A percentile compares a stretch with the other conserved stretches of the same genome.
phyloP scores from a whole-genome alignment of 2,329 filamentous ascomycete genomes.

The Phyllosticta capitalensis region DNA sequence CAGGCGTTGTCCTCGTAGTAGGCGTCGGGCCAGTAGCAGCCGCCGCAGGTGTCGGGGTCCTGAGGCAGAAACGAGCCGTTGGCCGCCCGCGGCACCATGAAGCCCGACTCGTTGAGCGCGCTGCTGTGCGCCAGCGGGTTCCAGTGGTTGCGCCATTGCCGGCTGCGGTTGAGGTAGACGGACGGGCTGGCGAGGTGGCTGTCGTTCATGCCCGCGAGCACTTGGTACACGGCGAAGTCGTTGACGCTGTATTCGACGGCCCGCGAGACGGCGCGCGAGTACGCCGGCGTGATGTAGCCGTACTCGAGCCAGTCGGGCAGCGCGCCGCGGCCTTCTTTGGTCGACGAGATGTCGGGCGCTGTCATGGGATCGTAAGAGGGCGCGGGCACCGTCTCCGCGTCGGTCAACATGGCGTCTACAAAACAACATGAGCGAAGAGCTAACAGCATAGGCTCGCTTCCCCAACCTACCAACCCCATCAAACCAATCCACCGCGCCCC shows the following conservation, averaged over 20 bases:
- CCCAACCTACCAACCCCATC: slow-evolving; percentile 19
- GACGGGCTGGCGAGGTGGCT: slow-evolving; percentile 34
- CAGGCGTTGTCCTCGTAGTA: slow-evolving; percentile 52
- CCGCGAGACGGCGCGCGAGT: slow-evolving; percentile 51
- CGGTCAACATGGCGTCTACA: slow-evolving; percentile 48
- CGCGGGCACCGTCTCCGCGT: slow-evolving; percentile 54
- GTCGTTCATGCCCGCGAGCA: slow-evolving; percentile 36
- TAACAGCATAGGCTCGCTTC: not conserved
- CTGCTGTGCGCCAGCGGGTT: slow-evolving; percentile 41
- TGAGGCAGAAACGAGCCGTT: slow-evolving; percentile 40
- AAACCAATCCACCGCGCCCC: slow-evolving; percentile 53
- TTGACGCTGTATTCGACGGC: slow-evolving; percentile 61
- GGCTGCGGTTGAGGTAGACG: slow-evolving; percentile 53
- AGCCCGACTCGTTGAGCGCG: slow-evolving; percentile 53
- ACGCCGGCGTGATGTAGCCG: slow-evolving; percentile 57
- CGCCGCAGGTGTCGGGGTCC: slow-evolving; percentile 46
- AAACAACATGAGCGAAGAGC: not conserved
- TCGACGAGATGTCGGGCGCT: slow-evolving; percentile 47
- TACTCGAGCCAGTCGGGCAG: slow-evolving; percentile 57
- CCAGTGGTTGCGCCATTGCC: slow-evolving; percentile 66
- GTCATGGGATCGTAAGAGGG: slow-evolving; percentile 49
- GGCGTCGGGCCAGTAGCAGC: slow-evolving; percentile 56
- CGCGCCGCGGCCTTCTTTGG: slow-evolving; percentile 58
- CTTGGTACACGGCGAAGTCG: slow-evolving; percentile 58
- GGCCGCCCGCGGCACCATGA: slow-evolving; percentile 52